These are phyloP conservation scores for Clitoria ternatea DNA, from an alignment of 306 rosid genomes.

Conservation along the genomic window DNA sequence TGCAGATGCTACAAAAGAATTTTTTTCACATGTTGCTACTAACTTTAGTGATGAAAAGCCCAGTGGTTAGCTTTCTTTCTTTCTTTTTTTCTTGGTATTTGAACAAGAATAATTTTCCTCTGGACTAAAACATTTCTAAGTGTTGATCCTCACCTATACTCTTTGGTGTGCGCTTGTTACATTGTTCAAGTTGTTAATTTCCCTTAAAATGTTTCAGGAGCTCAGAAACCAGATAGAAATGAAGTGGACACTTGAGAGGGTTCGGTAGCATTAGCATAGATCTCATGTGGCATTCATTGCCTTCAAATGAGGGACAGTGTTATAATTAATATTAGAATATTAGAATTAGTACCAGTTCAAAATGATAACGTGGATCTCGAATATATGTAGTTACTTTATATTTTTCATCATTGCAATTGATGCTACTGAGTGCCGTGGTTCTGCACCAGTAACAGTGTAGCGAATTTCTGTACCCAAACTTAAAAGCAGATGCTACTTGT, in stretches of 20 bases:
- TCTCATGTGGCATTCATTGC: constrained; percentile 28
- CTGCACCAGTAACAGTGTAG: constrained; percentile 20
- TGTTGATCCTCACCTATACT: neutral
- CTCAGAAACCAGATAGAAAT: constrained; percentile 24
- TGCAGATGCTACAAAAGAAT: constrained; percentile 82
- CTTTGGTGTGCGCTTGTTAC: neutral
- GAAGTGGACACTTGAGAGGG: constrained; percentile 25
- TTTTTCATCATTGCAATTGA: constrained; percentile 11
- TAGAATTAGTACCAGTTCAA: constrained; percentile 4
- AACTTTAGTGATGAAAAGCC: constrained; percentile 44
- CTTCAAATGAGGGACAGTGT: constrained; percentile 21
- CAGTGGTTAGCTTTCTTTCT: constrained; percentile 39
- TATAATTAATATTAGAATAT: constrained; percentile 16
- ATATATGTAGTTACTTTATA: constrained; percentile 14
- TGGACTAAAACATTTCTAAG: neutral
- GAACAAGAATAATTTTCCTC: neutral
- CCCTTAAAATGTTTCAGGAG: constrained; percentile 30
- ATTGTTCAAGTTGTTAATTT: neutral
- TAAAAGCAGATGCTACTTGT: neutral
- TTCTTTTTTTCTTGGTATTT: constrained; percentile 7
- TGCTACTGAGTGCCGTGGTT: constrained; percentile 30
- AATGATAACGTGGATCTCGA: constrained; percentile 5
- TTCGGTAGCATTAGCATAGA: constrained; percentile 11
- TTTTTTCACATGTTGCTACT: constrained; percentile 53
- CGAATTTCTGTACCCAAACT: neutral